phyloP scores from a whole-genome alignment of 2,329 filamentous ascomycete genomes.

The Fusarium duplospermum region DNA sequence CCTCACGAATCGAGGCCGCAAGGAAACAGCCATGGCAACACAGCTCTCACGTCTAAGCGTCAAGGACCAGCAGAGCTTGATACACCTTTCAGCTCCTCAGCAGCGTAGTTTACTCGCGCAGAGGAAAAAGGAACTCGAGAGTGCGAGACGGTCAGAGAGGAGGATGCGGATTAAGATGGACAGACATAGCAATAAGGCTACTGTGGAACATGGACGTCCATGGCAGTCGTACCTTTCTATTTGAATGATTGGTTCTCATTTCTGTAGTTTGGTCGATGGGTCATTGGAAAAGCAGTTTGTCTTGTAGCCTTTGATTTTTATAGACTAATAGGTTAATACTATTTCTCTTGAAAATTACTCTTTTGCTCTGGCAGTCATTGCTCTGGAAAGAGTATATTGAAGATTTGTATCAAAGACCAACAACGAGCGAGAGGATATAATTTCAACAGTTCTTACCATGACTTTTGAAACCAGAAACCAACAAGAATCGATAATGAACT shows the following conservation, averaged over 20 bases:
- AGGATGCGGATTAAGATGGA: constrained; percentile 21
- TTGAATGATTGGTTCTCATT: not conserved
- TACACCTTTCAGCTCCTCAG: constrained; percentile 27
- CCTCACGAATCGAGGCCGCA: constrained; percentile 13
- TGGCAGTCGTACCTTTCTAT: not conserved
- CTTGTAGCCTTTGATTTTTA: not conserved
- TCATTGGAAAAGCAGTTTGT: not conserved
- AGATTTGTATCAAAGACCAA: not conserved
- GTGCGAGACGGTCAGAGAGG: not conserved
- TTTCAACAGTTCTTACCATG: not conserved
- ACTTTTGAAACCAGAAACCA: not conserved
- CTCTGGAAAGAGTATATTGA: not conserved
- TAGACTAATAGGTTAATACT: not conserved
- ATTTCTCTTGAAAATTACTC: not conserved
- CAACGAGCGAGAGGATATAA: not conserved
- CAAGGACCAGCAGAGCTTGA: constrained; percentile 33
- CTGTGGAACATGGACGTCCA: constrained; percentile 15
- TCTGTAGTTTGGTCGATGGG: not conserved
- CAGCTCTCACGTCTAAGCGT: constrained; percentile 19
- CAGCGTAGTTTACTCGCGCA: constrained; percentile 25
- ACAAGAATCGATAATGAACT: not conserved
- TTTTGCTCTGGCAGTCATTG: not conserved
- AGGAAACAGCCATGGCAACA: constrained; percentile 14
- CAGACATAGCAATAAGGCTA: constrained; percentile 26
- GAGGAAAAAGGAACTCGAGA: constrained; percentile 31